Conservation (phyloP, 345 rosid species). For the Populus nigra region DNA sequence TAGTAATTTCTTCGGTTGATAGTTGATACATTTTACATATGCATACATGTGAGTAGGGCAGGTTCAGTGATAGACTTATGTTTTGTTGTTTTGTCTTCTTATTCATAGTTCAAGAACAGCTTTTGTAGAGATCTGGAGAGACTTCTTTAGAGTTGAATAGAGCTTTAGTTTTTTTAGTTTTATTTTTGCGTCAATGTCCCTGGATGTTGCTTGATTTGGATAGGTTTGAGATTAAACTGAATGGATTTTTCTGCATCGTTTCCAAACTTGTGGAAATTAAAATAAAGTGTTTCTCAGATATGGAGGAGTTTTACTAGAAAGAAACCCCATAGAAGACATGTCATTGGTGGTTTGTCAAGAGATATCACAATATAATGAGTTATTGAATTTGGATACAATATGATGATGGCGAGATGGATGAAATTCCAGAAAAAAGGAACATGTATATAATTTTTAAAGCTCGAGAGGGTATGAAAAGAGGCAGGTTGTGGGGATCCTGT, state of each 20-base stretch:
- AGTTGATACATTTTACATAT: neutral
- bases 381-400: neutral
- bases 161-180: neutral
- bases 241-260: neutral
- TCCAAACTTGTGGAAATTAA: neutral
- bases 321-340: neutral
- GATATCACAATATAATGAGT: neutral
- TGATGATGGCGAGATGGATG: neutral
- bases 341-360: neutral
- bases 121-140: neutral
- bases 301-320: neutral
- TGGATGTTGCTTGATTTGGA: neutral
- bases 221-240: neutral
- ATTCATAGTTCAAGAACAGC: neutral
- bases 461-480: neutral
- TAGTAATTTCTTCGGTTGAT: neutral
- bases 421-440: neutral
- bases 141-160: neutral
- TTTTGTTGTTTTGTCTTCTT: neutral
- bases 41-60: neutral
- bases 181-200: neutral
- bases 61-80: neutral
- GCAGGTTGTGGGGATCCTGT: neutral
- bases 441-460: neutral
- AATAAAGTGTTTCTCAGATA: neutral